Conservation (phyloP, 148 eudicot species). For the Chenopodium album region DNA sequence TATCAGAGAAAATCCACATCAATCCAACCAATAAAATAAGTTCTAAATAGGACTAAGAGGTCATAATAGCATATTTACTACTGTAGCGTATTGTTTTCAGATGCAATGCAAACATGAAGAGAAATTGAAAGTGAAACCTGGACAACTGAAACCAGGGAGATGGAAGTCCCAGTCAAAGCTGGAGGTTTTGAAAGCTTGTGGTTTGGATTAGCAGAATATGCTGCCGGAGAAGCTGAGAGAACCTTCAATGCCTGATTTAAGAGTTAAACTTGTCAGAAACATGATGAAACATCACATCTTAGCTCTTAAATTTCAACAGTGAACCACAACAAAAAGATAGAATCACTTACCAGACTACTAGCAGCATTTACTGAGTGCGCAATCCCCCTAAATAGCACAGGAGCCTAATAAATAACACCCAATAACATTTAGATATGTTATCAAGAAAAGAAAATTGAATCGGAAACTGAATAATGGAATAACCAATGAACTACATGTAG, state of each 20-base stretch:
- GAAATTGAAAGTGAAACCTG: slow-evolving; percentile 38
- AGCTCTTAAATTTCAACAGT: not conserved
- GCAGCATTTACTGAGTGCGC: slow-evolving; percentile 61
- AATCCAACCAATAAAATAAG: not conserved
- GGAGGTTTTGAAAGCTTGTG: slow-evolving; percentile 52
- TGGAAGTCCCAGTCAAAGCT: slow-evolving; percentile 46
- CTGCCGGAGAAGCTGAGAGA: slow-evolving; percentile 66
- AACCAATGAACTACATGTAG: not conserved
- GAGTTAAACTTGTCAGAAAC: not conserved
- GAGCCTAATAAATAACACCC: slow-evolving; percentile 42
- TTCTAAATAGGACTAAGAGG: too few species aligned
- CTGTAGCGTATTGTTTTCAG: not conserved
- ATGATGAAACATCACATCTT: not conserved
- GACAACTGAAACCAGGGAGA: slow-evolving; percentile 66
- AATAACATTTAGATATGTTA: slow-evolving; percentile 6
- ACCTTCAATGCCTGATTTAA: slow-evolving; percentile 51
- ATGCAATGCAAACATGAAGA: slow-evolving; percentile 4
- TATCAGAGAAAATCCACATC: not conserved
- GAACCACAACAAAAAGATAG: not conserved
- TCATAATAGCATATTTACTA: too few species aligned
- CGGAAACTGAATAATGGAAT: slow-evolving; percentile 16
- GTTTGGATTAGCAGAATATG: slow-evolving; percentile 59
- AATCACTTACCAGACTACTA: slow-evolving; percentile 50
- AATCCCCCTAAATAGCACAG: slow-evolving; percentile 59
- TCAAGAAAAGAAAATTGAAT: not conserved